Conservation (phyloP, 306 rosid genomes). For the Cucumis cinereus region DNA sequence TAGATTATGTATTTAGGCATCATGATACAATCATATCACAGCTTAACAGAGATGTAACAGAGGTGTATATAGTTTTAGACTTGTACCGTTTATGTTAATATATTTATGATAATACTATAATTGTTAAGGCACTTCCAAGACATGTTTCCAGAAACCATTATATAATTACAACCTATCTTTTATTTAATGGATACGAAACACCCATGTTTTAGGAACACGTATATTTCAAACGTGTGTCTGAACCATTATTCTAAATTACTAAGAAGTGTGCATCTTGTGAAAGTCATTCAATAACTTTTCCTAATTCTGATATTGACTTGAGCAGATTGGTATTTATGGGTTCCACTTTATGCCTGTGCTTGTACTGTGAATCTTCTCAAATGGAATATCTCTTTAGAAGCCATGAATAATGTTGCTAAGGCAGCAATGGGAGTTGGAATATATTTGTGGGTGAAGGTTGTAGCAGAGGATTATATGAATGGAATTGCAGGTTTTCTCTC, state of each 20-base stretch:
- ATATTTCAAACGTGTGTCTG: not conserved
- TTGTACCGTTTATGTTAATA: too few relatives aligned
- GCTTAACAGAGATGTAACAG: not conserved
- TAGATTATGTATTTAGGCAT: not conserved
- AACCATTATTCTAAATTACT: not conserved
- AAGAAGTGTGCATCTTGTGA: not conserved
- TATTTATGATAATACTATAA: too few relatives aligned
- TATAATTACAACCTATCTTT: too few relatives aligned
- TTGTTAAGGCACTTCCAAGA: too few relatives aligned
- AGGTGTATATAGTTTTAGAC: too few relatives aligned
- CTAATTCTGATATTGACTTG: not conserved
- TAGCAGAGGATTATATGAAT: constrained; percentile 22
- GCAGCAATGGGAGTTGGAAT: constrained; percentile 27
- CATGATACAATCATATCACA: not conserved
- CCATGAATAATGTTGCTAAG: constrained; percentile 17
- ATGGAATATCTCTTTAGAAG: constrained; percentile 19
- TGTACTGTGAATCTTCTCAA: constrained; percentile 38
- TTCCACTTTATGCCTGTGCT: constrained; percentile 42
- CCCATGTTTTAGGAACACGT: too few relatives aligned
- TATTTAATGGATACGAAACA: too few relatives aligned
- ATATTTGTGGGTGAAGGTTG: constrained; percentile 29
- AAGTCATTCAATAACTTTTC: not conserved
- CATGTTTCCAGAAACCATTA: too few relatives aligned
- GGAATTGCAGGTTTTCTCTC: constrained; percentile 40
- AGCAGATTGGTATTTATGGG: constrained; percentile 69